phyloP scores from a whole-genome alignment of 1,284 basidiomycete species.

The Laetiporus sulphureus region DNA sequence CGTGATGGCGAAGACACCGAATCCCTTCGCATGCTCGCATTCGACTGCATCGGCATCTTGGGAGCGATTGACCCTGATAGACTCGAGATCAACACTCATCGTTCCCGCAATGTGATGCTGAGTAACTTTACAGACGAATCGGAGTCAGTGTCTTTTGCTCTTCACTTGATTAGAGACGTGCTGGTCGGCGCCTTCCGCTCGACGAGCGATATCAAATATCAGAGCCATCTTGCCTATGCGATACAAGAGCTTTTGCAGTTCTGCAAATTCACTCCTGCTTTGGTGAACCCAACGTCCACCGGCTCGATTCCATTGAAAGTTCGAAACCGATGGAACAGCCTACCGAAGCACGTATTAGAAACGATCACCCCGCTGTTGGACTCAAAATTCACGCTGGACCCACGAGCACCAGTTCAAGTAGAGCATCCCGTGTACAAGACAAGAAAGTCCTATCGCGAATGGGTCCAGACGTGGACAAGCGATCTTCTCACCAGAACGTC shows the following conservation, averaged over 20 bases:
- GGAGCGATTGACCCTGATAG: slow-evolving; percentile 97
- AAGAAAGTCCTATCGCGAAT: slow-evolving; percentile 85
- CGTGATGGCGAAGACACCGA: slow-evolving; percentile 78
- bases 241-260: slow-evolving; percentile 91
- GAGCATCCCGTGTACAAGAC: slow-evolving; percentile 74
- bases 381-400: slow-evolving; percentile 54
- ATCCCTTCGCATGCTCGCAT: slow-evolving; percentile 61
- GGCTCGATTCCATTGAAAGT: slow-evolving; percentile 58
- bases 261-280: slow-evolving; percentile 77
- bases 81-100: slow-evolving; percentile 61
- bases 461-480: slow-evolving; percentile 89
- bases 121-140: slow-evolving; percentile 80
- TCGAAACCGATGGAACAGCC: slow-evolving; percentile 67
- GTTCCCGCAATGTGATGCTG: slow-evolving; percentile 67
- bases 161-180: slow-evolving; percentile 83
- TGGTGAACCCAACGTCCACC: slow-evolving; percentile 48
- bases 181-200: slow-evolving; percentile 91
- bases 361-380: slow-evolving; percentile 86
- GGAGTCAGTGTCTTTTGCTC: slow-evolving; percentile 77
- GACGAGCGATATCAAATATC: slow-evolving; percentile 91
- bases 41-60: slow-evolving; percentile 90
- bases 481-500: slow-evolving; percentile 73
- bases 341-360: slow-evolving; percentile 85
- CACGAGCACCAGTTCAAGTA: slow-evolving; percentile 30
- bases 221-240: slow-evolving; percentile 83